Base-by-base conservation (phyloP, 1,139 yeast genomes). In the Williopsis jadinii region DNA sequence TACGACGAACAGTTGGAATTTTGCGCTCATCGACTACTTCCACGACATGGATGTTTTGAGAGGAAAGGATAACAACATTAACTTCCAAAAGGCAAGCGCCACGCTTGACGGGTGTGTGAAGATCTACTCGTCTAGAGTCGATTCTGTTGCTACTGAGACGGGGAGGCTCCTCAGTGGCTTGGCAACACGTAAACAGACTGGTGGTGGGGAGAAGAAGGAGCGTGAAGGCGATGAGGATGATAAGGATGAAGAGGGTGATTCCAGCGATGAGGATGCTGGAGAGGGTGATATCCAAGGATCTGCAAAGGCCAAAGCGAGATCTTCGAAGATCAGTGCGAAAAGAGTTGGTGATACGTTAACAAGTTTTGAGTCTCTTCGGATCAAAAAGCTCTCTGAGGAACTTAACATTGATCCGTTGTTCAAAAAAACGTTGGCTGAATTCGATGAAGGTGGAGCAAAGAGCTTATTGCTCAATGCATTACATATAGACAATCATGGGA, bases 401-500 rank as follows among this genome's bases (percentile, higher is more conserved):
- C 64, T 85, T 36, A 75, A 81, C 8, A 83, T 87, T 39, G 97
- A 90, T 61, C 97, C 97, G 0, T 68, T 90, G 39, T 87, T 90
- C 62, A 83, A 86, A 48, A 87, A 87, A 55, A 90, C 95, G 39
- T 70, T 90, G 38, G 86, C 95, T 0, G 96, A 88, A 47, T 90
- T 88, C 55, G 97, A 90, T 60, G 96, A 90, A 63, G 96, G 97
- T 31, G 97, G 97, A 6, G 90, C 97, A 9, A 86, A 83, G 54
- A 84, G 95, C 41, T 66, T 90, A 43, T 64, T 90, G 39, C 64
- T 87, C 53, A 88, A 87, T 52, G 78, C 90, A 1, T 69, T 90
- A 42, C 52, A 60, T 41, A 52, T 61, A 28, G 68, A 65, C 42
- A 43, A 46, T 3, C 45, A 57, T 5, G 55, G 57, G 3, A 58